These are phyloP conservation scores for Lupinus albus DNA, from an alignment of 306 rosid genomes.

Conservation along the genomic window DNA sequence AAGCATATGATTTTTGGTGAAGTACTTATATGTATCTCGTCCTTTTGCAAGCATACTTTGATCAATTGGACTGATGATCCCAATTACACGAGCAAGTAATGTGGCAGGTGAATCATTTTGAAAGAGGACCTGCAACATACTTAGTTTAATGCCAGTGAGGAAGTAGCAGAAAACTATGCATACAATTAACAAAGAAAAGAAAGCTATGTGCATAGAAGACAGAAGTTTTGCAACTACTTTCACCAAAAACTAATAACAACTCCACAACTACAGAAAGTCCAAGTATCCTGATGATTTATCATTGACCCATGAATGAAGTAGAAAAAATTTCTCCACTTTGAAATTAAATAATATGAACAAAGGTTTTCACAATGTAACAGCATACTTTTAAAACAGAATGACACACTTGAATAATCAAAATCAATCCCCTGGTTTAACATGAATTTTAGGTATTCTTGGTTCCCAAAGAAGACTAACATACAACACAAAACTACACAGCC, in stretches of 20 bases:
- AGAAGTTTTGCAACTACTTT: slow-evolving; percentile 1
- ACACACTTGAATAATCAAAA: slow-evolving; percentile 1
- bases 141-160: slow-evolving; percentile 28
- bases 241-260: slow-evolving; percentile 21
- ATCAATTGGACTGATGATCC: slow-evolving; percentile 70
- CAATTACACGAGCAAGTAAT: slow-evolving; percentile 80
- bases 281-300: not conserved
- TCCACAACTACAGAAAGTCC: not conserved
- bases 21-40: slow-evolving; percentile 79
- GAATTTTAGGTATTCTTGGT: slow-evolving; percentile 2
- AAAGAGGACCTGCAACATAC: slow-evolving; percentile 67
- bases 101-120: slow-evolving; percentile 92
- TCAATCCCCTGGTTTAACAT: not conserved
- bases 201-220: not conserved
- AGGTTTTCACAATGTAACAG: not conserved
- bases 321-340: not conserved
- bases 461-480: slow-evolving; percentile 5
- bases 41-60: slow-evolving; percentile 89
- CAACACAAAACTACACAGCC: not conserved
- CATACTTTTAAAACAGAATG: not conserved
- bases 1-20: slow-evolving; percentile 89
- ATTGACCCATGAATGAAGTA: slow-evolving; percentile 1
- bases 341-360: slow-evolving; percentile 6
- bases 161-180: slow-evolving; percentile 6
- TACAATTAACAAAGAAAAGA: slow-evolving; percentile 12